Evolutionary conservation across 23 red algal genomes (phyloP).

Genomic region (Gracilaria caudata): DNA sequence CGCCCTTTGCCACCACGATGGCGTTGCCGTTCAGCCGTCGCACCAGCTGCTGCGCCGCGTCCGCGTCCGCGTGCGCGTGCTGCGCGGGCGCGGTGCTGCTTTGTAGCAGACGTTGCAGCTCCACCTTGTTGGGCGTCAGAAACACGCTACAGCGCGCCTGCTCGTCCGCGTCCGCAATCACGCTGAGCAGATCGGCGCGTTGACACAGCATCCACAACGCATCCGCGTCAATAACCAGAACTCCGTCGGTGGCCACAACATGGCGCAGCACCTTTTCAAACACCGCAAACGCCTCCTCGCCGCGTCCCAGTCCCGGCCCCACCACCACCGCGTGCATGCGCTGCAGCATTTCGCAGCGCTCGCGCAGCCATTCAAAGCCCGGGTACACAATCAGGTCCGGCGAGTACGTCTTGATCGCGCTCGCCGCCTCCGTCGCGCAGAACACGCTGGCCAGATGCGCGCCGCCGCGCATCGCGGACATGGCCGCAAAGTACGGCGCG

Average conservation of each 20-base stretch:
- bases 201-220: constrained; percentile 68
- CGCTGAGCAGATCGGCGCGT: neutral
- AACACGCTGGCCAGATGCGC: constrained; percentile 84
- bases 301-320: constrained; percentile 89
- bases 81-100: neutral
- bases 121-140: constrained; percentile 84
- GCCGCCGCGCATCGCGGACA: constrained; percentile 72
- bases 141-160: constrained; percentile 41
- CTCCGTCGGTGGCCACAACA: neutral
- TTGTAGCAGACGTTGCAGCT: constrained; percentile 59
- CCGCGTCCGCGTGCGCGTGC: neutral
- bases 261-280: constrained; percentile 11
- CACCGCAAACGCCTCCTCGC: constrained; percentile 4
- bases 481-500: constrained; percentile 87
- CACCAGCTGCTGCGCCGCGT: constrained; percentile 19
- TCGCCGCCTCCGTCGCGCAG: constrained; percentile 56
- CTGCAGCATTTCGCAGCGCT: neutral
- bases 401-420: constrained; percentile 76
- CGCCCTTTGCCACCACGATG: constrained; percentile 79
- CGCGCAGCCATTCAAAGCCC: neutral
- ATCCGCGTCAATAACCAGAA: constrained; percentile 87
- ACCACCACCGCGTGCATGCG: constrained; percentile 72
- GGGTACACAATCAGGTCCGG: constrained; percentile 91
- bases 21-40: constrained; percentile 21
- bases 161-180: neutral